Percentiles rank a stretch among this genome's conserved stretches.
phyloP scores from a whole-genome alignment of 2,329 filamentous ascomycete genomes.

The Diaporthe sp. region DNA sequence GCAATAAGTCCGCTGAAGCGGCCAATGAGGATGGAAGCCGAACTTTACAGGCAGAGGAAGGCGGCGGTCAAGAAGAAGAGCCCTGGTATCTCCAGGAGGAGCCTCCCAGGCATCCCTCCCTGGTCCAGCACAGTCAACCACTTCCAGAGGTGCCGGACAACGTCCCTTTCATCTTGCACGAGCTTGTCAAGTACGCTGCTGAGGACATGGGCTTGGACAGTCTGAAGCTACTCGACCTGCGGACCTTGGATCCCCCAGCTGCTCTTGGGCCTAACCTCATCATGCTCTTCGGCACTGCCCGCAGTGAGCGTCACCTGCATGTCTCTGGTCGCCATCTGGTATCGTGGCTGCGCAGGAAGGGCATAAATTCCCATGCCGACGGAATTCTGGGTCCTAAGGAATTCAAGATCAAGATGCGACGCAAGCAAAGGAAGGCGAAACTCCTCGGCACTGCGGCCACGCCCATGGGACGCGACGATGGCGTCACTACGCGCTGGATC shows the following conservation, averaged over 20 bases:
- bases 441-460: constrained; percentile 81
- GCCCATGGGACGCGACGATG: constrained; percentile 79
- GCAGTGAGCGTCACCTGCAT: constrained; percentile 93
- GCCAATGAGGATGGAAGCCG: constrained; percentile 37
- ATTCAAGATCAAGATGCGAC: constrained; percentile 85
- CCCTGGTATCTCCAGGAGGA: constrained; percentile 90
- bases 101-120: constrained; percentile 64
- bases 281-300: constrained; percentile 92
- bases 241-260: constrained; percentile 85
- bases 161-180: constrained; percentile 78
- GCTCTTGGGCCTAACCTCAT: constrained; percentile 89
- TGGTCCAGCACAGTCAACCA: constrained; percentile 59
- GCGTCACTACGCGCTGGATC: constrained; percentile 94
- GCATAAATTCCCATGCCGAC: constrained; percentile 83
- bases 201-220: constrained; percentile 90
- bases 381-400: constrained; percentile 92
- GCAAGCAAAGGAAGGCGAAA: constrained; percentile 85
- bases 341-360: constrained; percentile 84
- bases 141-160: constrained; percentile 72
- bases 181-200: constrained; percentile 83
- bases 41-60: constrained; percentile 21
- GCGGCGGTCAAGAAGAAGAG: constrained; percentile 44
- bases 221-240: constrained; percentile 84
- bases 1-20: background rate
- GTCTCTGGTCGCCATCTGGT: constrained; percentile 91